These are phyloP conservation scores for Pleurotus tuoliensis DNA, from an alignment of 768 basidiomycete genomes.

Conservation along the genomic window DNA sequence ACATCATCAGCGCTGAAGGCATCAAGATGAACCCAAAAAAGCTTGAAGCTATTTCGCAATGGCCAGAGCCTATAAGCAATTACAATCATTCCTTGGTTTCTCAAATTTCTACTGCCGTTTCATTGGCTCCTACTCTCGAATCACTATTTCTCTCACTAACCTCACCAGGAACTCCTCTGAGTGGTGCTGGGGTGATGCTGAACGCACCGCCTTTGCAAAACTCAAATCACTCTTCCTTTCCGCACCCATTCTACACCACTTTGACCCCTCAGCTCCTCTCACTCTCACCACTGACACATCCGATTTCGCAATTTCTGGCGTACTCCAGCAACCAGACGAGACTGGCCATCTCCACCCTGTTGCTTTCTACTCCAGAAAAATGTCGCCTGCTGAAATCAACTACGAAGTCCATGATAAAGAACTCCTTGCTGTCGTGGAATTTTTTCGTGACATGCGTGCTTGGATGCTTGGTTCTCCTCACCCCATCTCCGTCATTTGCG, in stretches of 20 bases:
- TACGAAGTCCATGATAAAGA: conserved; percentile 8
- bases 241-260: too few species aligned
- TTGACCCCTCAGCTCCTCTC: too few species aligned
- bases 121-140: conserved; percentile 29
- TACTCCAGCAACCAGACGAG: too few species aligned
- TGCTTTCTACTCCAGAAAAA: too few species aligned
- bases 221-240: conserved; percentile 17
- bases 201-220: neutral
- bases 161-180: conserved; percentile 21
- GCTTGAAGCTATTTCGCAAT: conserved; percentile 27
- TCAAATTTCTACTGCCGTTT: conserved; percentile 18
- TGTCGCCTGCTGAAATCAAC: too few species aligned
- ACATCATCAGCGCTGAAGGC: conserved; percentile 25
- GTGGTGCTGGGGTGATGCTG: conserved; percentile 14
- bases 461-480: too few species aligned
- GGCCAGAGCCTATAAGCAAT: conserved; percentile 32
- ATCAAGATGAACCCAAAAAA: conserved; percentile 38
- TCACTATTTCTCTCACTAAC: conserved; percentile 24
- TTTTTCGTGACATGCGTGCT: too few species aligned
- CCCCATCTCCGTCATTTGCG: too few species aligned
- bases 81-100: conserved; percentile 41
- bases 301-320: too few species aligned
- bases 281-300: too few species aligned
- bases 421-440: neutral
- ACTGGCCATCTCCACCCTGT: too few species aligned